Percentiles rank a stretch among this genome's conserved stretches.
phyloP scores from a whole-genome alignment of 2,329 filamentous ascomycete species.

The Cladosporium cucumerinum region DNA sequence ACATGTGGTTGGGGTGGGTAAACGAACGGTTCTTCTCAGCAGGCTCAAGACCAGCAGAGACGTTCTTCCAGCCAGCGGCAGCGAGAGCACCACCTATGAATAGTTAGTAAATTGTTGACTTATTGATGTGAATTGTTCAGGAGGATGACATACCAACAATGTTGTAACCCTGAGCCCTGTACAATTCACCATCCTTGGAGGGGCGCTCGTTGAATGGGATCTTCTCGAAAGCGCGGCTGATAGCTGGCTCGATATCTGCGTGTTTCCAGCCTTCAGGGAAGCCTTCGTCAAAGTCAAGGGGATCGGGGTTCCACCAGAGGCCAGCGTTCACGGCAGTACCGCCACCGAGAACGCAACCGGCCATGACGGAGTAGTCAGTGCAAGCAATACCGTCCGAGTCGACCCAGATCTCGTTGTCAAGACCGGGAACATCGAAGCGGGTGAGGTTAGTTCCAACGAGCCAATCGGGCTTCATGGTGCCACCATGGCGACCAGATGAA shows the following conservation, averaged over 20 bases:
- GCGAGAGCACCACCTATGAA: slow-evolving; percentile 50
- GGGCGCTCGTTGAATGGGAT: slow-evolving; percentile 67
- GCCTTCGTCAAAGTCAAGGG: slow-evolving; percentile 66
- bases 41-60: slow-evolving; percentile 59
- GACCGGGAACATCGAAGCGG: slow-evolving; percentile 67
- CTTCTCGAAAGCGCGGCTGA: slow-evolving; percentile 62
- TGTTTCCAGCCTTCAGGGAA: slow-evolving; percentile 71
- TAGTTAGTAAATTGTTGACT: background rate
- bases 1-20: slow-evolving; percentile 66
- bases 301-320: slow-evolving; percentile 65
- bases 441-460: slow-evolving; percentile 60
- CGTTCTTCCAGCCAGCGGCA: slow-evolving; percentile 59
- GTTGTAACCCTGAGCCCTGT: slow-evolving; percentile 65
- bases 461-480: slow-evolving; percentile 61
- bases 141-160: slow-evolving; percentile 44
- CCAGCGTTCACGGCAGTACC: slow-evolving; percentile 65
- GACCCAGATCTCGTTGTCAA: slow-evolving; percentile 68
- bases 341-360: slow-evolving; percentile 67
- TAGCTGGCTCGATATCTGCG: slow-evolving; percentile 57
- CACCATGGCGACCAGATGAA: slow-evolving; percentile 64
- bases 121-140: background rate
- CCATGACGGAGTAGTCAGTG: slow-evolving; percentile 68
- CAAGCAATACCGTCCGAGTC: slow-evolving; percentile 63
- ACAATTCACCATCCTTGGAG: slow-evolving; percentile 60
- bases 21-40: slow-evolving; percentile 64